Evolutionary conservation across 768 basidiomycete species (phyloP).

Genomic region (Pleurotus salmoneostramineus): DNA sequence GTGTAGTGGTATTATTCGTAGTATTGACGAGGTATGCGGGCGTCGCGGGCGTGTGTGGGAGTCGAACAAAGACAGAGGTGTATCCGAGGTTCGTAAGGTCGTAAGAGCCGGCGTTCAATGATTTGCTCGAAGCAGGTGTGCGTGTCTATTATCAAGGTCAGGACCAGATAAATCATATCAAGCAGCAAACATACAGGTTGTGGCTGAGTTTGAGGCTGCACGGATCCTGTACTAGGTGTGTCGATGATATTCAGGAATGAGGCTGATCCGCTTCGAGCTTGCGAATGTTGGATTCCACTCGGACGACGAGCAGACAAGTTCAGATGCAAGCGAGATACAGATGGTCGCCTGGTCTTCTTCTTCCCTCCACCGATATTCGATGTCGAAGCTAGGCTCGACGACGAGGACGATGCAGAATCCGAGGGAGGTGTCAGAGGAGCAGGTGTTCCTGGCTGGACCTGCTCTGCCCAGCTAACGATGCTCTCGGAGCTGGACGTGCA

Average conservation of each 20-base stretch:
- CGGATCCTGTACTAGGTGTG: slow-evolving; percentile 30
- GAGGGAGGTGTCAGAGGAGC: slow-evolving; percentile 43
- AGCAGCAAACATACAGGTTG: not conserved
- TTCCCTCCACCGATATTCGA: not conserved
- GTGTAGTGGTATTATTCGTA: slow-evolving; percentile 13
- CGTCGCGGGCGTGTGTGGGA: slow-evolving; percentile 48
- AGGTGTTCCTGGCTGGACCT: slow-evolving; percentile 70
- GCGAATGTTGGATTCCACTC: slow-evolving; percentile 31
- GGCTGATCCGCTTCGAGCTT: slow-evolving; percentile 37
- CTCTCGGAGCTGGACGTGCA: not conserved
- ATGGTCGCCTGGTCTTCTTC: slow-evolving; percentile 24
- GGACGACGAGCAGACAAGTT: slow-evolving; percentile 1
- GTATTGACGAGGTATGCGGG: slow-evolving; percentile 26
- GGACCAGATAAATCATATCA: not conserved
- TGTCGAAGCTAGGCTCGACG: slow-evolving; percentile 19
- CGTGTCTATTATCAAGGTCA: not conserved
- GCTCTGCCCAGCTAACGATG: slow-evolving; percentile 60
- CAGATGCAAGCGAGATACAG: slow-evolving; percentile 11
- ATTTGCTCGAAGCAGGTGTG: not conserved
- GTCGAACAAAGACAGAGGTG: slow-evolving; percentile 59
- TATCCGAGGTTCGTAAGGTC: slow-evolving; percentile 64
- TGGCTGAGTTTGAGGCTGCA: not conserved
- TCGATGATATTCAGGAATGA: slow-evolving; percentile 38
- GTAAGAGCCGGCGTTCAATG: slow-evolving; percentile 29
- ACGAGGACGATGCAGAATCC: slow-evolving; percentile 13